Conservation (phyloP, 805 yeast genomes). For the Candida lessepsii region DNA sequence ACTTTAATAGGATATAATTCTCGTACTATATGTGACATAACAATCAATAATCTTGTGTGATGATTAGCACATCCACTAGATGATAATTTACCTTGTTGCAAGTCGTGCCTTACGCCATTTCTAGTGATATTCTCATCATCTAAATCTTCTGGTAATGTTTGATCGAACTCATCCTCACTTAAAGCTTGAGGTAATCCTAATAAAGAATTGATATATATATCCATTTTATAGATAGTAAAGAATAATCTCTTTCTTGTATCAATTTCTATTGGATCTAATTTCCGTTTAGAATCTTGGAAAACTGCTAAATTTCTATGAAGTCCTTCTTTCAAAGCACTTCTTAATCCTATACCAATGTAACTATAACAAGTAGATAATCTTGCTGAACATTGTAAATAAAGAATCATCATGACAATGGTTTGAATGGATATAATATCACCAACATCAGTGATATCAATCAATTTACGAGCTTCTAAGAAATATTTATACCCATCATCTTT, state of each 20-base stretch:
- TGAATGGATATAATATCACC: slow-evolving; percentile 81
- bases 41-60: slow-evolving; percentile 72
- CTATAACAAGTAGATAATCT: slow-evolving; percentile 84
- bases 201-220: slow-evolving; percentile 82
- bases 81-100: slow-evolving; percentile 54
- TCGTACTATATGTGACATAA: slow-evolving; percentile 68
- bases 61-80: slow-evolving; percentile 81
- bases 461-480: slow-evolving; percentile 75
- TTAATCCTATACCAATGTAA: slow-evolving; percentile 81
- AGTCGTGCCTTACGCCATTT: slow-evolving; percentile 49
- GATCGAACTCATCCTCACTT: slow-evolving; percentile 78
- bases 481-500: slow-evolving; percentile 79
- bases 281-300: slow-evolving; percentile 45
- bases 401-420: slow-evolving; percentile 80
- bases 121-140: slow-evolving; percentile 85
- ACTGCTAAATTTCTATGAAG: slow-evolving; percentile 66
- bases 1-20: slow-evolving; percentile 73
- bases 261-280: slow-evolving; percentile 70
- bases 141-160: slow-evolving; percentile 77
- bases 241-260: slow-evolving; percentile 83
- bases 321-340: slow-evolving; percentile 82
- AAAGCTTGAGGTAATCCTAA: slow-evolving; percentile 81
- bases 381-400: slow-evolving; percentile 86
- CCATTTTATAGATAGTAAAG: slow-evolving; percentile 90
- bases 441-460: slow-evolving; percentile 81